Percentiles rank a stretch among this genome's conserved stretches.
These are phyloP conservation scores for Limnomonas spitsbergensis DNA, from an alignment of 139 green algal species.

Conservation along the genomic window DNA sequence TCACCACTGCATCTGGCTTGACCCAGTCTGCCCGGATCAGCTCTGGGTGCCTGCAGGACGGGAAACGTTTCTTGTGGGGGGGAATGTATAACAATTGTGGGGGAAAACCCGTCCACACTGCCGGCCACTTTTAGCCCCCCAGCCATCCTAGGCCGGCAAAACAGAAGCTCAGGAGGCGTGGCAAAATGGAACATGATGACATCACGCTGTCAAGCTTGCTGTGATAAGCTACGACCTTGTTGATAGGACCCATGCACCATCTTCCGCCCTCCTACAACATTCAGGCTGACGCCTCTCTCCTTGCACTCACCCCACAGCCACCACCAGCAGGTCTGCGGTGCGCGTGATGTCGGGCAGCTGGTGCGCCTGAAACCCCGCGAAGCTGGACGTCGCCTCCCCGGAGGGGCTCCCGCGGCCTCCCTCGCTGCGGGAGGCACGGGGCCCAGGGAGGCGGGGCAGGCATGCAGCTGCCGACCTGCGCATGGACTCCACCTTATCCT, in stretches of 20 bases:
- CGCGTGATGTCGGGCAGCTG: conserved; percentile 52
- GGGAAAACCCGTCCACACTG: too few species aligned
- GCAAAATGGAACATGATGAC: too few species aligned
- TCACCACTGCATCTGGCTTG: conserved; percentile 85
- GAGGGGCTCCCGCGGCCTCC: too few species aligned
- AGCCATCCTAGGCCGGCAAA: too few species aligned
- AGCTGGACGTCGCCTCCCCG: neutral
- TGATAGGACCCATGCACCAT: too few species aligned
- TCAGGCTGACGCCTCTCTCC: too few species aligned
- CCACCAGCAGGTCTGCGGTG: conserved; percentile 75
- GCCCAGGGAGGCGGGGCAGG: conserved; percentile 46
- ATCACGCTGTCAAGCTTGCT: too few species aligned
- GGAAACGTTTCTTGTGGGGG: too few species aligned
- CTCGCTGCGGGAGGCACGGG: neutral
- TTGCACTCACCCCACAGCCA: conserved; percentile 63
- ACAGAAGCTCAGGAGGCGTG: too few species aligned
- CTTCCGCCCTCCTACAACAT: too few species aligned
- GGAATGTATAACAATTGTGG: neutral
- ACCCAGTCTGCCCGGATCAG: conserved; percentile 88
- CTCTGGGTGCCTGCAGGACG: conserved; percentile 54
- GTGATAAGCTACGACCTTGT: too few species aligned
- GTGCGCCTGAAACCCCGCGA: conserved; percentile 21
- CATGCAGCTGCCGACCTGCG: conserved; percentile 37
- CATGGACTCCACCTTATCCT: conserved; percentile 24
- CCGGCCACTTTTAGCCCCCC: too few species aligned